A percentile compares a stretch with the other conserved stretches of the same genome.
phyloP scores from a whole-genome alignment of 495 filamentous ascomycete genomes.

The Podospora tetraspora region DNA sequence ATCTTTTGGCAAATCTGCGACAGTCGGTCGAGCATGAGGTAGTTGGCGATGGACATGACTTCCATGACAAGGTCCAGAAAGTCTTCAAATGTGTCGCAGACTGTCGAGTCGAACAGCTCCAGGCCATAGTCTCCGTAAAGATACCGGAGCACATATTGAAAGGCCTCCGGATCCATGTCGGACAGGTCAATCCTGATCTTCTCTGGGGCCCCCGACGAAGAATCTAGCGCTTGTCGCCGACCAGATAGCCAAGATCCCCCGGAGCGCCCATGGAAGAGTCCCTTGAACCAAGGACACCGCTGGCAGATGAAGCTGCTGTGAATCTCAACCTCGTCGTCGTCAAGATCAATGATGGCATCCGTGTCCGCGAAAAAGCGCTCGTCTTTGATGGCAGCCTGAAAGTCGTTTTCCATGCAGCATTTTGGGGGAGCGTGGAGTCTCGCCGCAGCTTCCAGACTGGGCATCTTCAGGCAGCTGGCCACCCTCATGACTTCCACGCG shows the following conservation, averaged over 20 bases:
- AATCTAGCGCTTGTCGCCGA: constrained; percentile 47
- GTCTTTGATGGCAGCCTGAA: constrained; percentile 61
- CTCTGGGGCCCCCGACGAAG: constrained; percentile 30
- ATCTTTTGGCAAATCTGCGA: constrained; percentile 84
- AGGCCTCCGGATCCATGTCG: constrained; percentile 66
- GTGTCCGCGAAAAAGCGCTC: constrained; percentile 64
- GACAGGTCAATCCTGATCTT: constrained; percentile 71
- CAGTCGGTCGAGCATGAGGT: constrained; percentile 89
- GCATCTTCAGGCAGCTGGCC: constrained; percentile 60
- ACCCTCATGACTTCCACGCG: constrained; percentile 78
- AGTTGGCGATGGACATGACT: constrained; percentile 83
- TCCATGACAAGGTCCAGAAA: constrained; percentile 88
- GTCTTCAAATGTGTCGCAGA: constrained; percentile 65
- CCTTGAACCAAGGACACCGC: constrained; percentile 87
- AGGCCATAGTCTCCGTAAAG: constrained; percentile 79
- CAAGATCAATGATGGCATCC: constrained; percentile 72
- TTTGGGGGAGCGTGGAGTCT: constrained; percentile 64
- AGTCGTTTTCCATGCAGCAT: constrained; percentile 60
- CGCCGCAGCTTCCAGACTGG: constrained; percentile 65
- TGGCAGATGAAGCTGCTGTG: constrained; percentile 76
- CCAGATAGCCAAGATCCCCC: constrained; percentile 73
- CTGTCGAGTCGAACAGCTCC: constrained; percentile 74
- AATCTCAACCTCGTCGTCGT: constrained; percentile 56
- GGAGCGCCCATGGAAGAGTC: constrained; percentile 80
- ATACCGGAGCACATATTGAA: constrained; percentile 73